Conservation (phyloP, 129 eudicot genomes). For the Arctium minus region DNA sequence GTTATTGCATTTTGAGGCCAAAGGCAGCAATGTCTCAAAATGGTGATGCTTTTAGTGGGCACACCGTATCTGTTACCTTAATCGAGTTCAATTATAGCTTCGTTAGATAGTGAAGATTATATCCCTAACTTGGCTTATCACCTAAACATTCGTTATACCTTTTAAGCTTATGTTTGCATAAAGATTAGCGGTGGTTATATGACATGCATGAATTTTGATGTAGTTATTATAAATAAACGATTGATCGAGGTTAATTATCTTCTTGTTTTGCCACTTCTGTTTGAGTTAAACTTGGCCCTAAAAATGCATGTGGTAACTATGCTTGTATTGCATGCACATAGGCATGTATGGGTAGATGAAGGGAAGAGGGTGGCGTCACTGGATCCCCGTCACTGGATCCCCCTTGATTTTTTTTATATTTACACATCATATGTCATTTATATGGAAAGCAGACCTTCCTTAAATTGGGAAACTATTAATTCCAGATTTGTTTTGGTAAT, state of each 20-base stretch:
- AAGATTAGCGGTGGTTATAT: background rate
- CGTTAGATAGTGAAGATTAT: background rate
- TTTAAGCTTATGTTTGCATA: background rate
- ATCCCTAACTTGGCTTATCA: background rate
- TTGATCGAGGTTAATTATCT: background rate
- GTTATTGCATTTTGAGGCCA: background rate
- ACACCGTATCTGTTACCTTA: background rate
- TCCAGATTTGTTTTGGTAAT: background rate
- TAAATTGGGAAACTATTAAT: background rate
- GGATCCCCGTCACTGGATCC: background rate
- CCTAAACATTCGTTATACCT: background rate
- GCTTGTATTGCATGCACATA: background rate
- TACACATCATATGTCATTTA: background rate
- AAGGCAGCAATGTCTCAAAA: background rate
- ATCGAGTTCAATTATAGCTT: background rate
- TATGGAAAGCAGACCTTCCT: background rate
- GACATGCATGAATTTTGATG: background rate
- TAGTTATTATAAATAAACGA: background rate
- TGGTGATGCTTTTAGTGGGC: background rate
- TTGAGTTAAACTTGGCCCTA: background rate
- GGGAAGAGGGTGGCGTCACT: background rate
- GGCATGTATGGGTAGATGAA: background rate
- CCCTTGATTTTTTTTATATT: background rate
- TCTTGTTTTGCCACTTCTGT: background rate
- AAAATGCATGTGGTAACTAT: background rate